Conservation (phyloP, 805 yeast species). For the Grigorovia jiainica region DNA sequence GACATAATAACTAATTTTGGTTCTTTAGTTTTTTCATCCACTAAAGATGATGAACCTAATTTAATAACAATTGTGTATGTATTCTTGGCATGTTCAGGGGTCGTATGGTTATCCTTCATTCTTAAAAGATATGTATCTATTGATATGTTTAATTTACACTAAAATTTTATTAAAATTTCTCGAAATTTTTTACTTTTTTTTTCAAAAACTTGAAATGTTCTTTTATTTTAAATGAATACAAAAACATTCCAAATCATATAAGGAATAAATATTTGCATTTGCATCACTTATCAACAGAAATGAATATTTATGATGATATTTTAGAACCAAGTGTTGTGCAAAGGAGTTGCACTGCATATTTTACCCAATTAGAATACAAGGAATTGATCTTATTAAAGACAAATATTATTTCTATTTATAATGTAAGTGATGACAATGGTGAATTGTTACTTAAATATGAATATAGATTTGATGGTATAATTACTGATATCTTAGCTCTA, state of each 20-base stretch:
- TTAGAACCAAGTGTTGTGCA: constrained; percentile 67
- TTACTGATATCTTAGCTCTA: constrained; percentile 47
- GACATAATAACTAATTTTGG: constrained; percentile 90
- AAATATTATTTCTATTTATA: constrained; percentile 40
- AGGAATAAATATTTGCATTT: too few relatives aligned
- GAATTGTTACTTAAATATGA: constrained; percentile 43
- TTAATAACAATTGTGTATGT: constrained; percentile 45
- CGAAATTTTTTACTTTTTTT: too few relatives aligned
- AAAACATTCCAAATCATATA: not conserved
- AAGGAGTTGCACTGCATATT: constrained; percentile 46
- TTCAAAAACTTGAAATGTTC: not conserved
- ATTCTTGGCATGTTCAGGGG: constrained; percentile 5
- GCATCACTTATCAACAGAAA: too few relatives aligned
- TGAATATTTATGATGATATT: constrained; percentile 72
- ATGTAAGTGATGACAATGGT: constrained; percentile 10
- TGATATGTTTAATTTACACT: too few relatives aligned
- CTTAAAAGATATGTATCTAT: not conserved
- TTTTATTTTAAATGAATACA: not conserved
- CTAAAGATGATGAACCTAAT: constrained; percentile 82
- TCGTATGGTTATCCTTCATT: not conserved
- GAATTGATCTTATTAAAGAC: constrained; percentile 66
- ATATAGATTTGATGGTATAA: constrained; percentile 59
- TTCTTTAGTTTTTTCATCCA: constrained; percentile 82
- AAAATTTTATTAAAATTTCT: not conserved
- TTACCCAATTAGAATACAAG: constrained; percentile 30